These are phyloP conservation scores for Linum usitatissimum DNA, from an alignment of 345 rosid species.

Conservation along the genomic window DNA sequence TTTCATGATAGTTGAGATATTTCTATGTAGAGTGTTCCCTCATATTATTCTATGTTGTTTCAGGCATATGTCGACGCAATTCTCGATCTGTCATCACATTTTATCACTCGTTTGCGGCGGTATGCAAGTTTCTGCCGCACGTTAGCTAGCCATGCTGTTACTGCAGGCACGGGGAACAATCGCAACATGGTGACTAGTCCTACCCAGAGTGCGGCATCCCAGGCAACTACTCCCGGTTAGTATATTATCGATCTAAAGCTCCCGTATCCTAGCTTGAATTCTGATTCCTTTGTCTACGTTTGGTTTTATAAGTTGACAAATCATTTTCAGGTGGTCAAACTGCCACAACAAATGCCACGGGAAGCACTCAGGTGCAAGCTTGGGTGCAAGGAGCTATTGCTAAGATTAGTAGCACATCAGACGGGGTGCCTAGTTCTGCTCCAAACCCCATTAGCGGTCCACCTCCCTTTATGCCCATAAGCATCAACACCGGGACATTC, in stretches of 20 bases:
- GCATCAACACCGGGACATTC: constrained; percentile 97
- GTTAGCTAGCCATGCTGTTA: constrained; percentile 90
- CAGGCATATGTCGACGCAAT: constrained; percentile 99
- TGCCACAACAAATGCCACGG: constrained; percentile 67
- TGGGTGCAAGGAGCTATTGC: constrained; percentile 99
- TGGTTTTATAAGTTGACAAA: neutral
- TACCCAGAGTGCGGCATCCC: constrained; percentile 70
- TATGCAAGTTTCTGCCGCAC: constrained; percentile 99
- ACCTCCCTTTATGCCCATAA: constrained; percentile 82
- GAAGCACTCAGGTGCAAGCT: constrained; percentile 95
- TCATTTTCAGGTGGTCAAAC: constrained; percentile 59
- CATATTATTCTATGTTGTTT: neutral
- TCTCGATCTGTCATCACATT: constrained; percentile 97
- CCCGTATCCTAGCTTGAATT: neutral
- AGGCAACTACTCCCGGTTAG: constrained; percentile 73
- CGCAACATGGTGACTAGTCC: constrained; percentile 81
- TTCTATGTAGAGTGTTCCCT: neutral
- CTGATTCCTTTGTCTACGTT: too few species aligned
- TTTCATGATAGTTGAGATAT: neutral
- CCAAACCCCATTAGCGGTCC: constrained; percentile 75
- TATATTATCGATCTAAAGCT: constrained; percentile 12
- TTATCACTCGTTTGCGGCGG: constrained; percentile 90
- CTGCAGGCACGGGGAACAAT: constrained; percentile 81
- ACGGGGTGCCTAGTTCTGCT: constrained; percentile 55
- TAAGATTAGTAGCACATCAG: constrained; percentile 78